A percentile compares a stretch with the other conserved stretches of the same genome.
These are phyloP conservation scores for Colletotrichum viniferum DNA, from an alignment of 2,329 filamentous ascomycete genomes.

Conservation along the genomic window DNA sequence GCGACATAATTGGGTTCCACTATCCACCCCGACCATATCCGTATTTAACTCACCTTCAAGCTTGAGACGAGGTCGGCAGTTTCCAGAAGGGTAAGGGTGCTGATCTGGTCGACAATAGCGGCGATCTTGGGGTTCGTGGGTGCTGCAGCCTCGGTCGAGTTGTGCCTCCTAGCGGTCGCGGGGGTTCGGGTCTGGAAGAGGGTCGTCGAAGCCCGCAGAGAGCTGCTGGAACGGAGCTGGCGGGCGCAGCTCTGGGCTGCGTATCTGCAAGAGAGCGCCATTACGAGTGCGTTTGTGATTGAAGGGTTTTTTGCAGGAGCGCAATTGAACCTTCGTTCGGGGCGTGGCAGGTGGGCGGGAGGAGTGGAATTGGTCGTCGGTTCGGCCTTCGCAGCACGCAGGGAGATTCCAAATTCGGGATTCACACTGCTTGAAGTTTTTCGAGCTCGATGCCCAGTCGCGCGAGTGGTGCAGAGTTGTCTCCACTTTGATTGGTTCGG, in stretches of 20 bases:
- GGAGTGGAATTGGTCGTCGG: conserved; percentile 8
- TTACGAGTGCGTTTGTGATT: conserved; percentile 38
- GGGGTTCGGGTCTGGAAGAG: conserved; percentile 52
- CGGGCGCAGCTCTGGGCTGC: conserved; percentile 69
- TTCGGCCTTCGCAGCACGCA: conserved; percentile 18
- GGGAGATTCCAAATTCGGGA: conserved; percentile 17
- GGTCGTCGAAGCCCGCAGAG: conserved; percentile 50
- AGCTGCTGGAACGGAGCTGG: conserved; percentile 57
- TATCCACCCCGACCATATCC: not conserved
- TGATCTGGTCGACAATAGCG: conserved; percentile 97
- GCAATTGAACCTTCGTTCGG: conserved; percentile 13
- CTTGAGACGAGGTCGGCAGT: conserved; percentile 94
- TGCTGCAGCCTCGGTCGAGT: conserved; percentile 76
- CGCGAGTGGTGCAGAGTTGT: conserved; percentile 24
- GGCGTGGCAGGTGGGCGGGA: not conserved
- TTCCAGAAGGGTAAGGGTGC: conserved; percentile 95
- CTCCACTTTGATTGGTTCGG: conserved; percentile 39
- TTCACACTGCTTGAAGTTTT: conserved; percentile 42
- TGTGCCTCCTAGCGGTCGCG: conserved; percentile 74
- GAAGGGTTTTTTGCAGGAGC: not conserved
- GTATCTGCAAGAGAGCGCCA: conserved; percentile 68
- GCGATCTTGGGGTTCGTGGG: conserved; percentile 85
- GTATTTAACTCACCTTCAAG: conserved; percentile 74
- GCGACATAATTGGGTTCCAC: not conserved
- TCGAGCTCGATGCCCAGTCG: conserved; percentile 36